Percentiles rank a stretch among this genome's conserved stretches.
These are phyloP conservation scores for Edaphochlamys debaryana DNA, from an alignment of 139 green algal genomes.

Conservation along the genomic window DNA sequence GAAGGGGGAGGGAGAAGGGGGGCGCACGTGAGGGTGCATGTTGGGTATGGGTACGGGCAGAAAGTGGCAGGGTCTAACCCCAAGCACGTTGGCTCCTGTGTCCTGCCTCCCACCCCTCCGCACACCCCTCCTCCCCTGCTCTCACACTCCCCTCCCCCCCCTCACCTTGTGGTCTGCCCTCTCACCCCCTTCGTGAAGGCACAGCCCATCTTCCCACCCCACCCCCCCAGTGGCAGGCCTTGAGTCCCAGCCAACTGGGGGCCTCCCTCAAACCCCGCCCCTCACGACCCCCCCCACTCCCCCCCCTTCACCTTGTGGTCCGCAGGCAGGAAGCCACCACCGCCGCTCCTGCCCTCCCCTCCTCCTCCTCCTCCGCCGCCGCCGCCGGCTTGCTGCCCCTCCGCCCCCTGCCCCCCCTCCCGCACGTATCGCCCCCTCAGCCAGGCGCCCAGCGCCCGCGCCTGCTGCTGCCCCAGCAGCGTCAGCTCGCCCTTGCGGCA, in stretches of 20 bases:
- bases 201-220: too few relatives aligned
- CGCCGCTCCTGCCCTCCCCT: not conserved
- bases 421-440: constrained; percentile 49
- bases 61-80: too few relatives aligned
- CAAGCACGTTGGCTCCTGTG: too few relatives aligned
- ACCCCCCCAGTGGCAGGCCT: too few relatives aligned
- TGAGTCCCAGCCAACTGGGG: not conserved
- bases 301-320: constrained; percentile 26
- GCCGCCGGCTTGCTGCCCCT: not conserved
- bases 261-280: too few relatives aligned
- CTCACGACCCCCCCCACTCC: not conserved
- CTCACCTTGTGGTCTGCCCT: too few relatives aligned
- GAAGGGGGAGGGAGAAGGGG: too few relatives aligned
- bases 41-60: not conserved
- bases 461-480: constrained; percentile 67
- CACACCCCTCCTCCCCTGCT: too few relatives aligned
- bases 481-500: constrained; percentile 83
- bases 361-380: not conserved
- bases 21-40: not conserved
- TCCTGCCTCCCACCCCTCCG: too few relatives aligned
- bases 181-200: too few relatives aligned
- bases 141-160: too few relatives aligned
- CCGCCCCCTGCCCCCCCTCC: not conserved
- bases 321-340: constrained; percentile 56
- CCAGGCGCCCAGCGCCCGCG: constrained; percentile 56